Evolutionary conservation across 2,329 filamentous ascomycete species (phyloP), one percentile per base, ranked within the genome.

Genomic region (Graphilbum ipis-grandicollis): DNA sequence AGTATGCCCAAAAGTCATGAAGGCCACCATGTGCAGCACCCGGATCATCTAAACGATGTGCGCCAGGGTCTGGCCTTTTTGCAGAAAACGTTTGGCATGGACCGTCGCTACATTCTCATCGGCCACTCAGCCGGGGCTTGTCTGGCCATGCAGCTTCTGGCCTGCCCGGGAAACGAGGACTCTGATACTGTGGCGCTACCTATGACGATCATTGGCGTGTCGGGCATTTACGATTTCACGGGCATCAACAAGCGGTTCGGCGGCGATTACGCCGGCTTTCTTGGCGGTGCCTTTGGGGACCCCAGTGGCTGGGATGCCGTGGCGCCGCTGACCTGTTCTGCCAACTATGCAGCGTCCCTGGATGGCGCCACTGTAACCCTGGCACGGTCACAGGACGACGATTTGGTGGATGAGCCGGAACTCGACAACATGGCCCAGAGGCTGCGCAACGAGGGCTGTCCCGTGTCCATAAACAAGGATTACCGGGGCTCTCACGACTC

Each of bases 61-160:
- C 54, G 62, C 1, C 37, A 53, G 2, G 75, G 60, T 0, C 51
- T 80, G 6, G 46, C 54, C 0, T 65, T 60, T 39, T 55, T 79
- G 23, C 57, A 63, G 26, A 28, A 51, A 9, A 60, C 66, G 36
- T 44, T 41, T 28, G 18, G 42, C 32, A 9, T 35, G 40, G 52
- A 50, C 25, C 46, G 45, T 35, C 48, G 49, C 23, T 77, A 74
- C 51, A 50, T 79, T 3, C 59, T 77, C 4, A 53, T 65, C 1
- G 75, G 75, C 0, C 75, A 80, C 50, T 72, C 65, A 14, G 74
- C 70, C 39, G 75, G 75, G 33, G 75, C 66, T 3, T 75, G 70
- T 5, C 54, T 85, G 30, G 65, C 70, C 0, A 63, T 73, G 38
- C 35, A 36, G 35, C 21, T 36, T 19, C 4, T 29, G 25, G 34